A percentile compares a stretch with the other conserved stretches of the same genome.
phyloP scores from a whole-genome alignment of 345 rosid genomes.

The Linum usitatissimum region DNA sequence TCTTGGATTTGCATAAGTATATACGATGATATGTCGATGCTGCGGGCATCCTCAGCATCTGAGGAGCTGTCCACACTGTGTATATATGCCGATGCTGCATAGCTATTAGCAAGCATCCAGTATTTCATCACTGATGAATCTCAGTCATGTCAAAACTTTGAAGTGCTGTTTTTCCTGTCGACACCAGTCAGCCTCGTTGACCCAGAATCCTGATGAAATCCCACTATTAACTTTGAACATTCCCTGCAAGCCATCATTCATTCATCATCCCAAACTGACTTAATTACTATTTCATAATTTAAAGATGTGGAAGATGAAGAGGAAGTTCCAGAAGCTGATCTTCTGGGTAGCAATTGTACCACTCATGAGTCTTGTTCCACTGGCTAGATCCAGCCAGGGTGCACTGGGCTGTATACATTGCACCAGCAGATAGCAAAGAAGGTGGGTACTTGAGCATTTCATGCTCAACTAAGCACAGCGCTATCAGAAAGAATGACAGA shows the following conservation, averaged over 20 bases:
- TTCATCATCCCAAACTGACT: background rate
- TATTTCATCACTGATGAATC: background rate
- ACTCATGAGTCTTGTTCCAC: slow-evolving; percentile 52
- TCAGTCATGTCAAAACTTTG: slow-evolving; percentile 47
- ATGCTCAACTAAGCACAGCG: slow-evolving; percentile 59
- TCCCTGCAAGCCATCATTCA: slow-evolving; percentile 34
- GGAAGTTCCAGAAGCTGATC: slow-evolving; percentile 37
- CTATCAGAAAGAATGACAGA: slow-evolving; percentile 55
- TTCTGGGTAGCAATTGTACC: slow-evolving; percentile 42
- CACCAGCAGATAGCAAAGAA: slow-evolving; percentile 52
- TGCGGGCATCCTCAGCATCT: too few relatives aligned
- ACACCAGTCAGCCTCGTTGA: slow-evolving; percentile 76
- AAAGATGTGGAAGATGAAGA: background rate
- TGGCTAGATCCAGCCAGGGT: slow-evolving; percentile 27
- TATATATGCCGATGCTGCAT: too few relatives aligned
- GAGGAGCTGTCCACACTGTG: too few relatives aligned
- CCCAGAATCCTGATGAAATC: slow-evolving; percentile 65
- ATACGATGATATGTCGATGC: too few relatives aligned
- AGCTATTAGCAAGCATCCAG: background rate
- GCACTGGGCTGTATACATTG: slow-evolving; percentile 55
- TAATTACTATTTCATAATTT: background rate
- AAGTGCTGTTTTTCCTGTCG: slow-evolving; percentile 66
- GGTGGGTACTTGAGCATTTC: slow-evolving; percentile 55
- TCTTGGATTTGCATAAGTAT: too few relatives aligned
- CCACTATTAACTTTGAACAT: slow-evolving; percentile 72